Percentiles rank a stretch among this genome's conserved stretches.
phyloP scores from a whole-genome alignment of 2,329 filamentous ascomycete species.

The Dryadomyces sulphureus region DNA sequence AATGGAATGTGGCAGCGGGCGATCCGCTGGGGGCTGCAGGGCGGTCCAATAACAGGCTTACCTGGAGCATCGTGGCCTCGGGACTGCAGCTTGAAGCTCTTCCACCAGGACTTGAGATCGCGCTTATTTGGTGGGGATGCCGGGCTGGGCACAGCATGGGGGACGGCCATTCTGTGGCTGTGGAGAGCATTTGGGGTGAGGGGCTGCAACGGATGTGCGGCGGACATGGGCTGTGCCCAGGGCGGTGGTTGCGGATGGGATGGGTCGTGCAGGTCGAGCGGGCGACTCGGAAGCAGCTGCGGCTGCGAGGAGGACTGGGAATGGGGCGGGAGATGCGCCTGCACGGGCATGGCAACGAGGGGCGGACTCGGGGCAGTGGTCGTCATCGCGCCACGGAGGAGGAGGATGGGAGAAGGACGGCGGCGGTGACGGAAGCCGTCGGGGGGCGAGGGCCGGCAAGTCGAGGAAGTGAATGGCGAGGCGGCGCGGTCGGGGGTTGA shows the following conservation, averaged over 20 bases:
- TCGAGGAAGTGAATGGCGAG: neutral
- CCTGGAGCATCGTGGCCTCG: conserved; percentile 33
- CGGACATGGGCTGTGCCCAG: neutral
- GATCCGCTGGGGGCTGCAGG: too few relatives aligned
- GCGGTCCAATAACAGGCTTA: too few relatives aligned
- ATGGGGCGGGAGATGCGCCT: neutral
- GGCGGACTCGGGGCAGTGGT: conserved; percentile 1
- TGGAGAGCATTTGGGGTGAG: conserved; percentile 5
- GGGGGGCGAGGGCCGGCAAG: neutral
- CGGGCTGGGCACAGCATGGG: conserved; percentile 22
- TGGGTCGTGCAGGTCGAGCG: neutral
- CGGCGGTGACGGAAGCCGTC: neutral
- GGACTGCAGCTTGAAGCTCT: conserved; percentile 65
- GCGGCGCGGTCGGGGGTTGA: neutral
- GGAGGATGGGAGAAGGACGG: neutral
- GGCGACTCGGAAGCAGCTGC: neutral
- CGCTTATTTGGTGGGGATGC: conserved; percentile 68
- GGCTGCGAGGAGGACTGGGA: neutral
- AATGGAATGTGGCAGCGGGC: too few relatives aligned
- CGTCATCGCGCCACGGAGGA: conserved; percentile 1
- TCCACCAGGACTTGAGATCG: conserved; percentile 95
- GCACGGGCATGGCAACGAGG: neutral
- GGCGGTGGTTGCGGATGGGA: neutral
- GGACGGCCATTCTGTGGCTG: conserved; percentile 1
- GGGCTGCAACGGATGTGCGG: conserved; percentile 5